A percentile compares a stretch with the other conserved stretches of the same genome.
Evolutionary conservation across 352 stramenopile genomes (phyloP).

Genomic region (Phytophthora lateralis): DNA sequence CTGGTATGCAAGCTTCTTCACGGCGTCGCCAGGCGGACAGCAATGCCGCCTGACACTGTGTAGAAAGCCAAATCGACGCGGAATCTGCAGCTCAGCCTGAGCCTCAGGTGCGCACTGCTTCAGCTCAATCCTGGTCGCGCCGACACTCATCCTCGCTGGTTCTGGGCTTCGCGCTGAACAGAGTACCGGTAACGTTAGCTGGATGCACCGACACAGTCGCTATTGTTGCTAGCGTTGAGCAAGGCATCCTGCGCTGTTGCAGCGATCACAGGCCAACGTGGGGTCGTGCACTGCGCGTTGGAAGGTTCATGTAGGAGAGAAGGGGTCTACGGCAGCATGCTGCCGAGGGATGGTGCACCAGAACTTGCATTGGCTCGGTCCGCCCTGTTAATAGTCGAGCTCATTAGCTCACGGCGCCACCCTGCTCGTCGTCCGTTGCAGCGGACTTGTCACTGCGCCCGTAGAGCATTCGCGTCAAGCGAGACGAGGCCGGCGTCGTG

Average conservation of each 20-base stretch:
- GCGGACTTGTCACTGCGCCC: slow-evolving; percentile 38
- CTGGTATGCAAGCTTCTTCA: slow-evolving; percentile 22
- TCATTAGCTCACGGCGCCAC: slow-evolving; percentile 19
- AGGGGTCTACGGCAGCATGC: slow-evolving; percentile 8
- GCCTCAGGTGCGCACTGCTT: neutral
- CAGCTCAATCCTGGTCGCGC: neutral
- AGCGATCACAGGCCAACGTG: slow-evolving; percentile 20
- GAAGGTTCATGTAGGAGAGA: slow-evolving; percentile 21
- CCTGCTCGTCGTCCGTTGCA: slow-evolving; percentile 20
- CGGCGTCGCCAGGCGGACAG: neutral
- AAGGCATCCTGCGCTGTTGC: neutral
- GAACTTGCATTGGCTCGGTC: slow-evolving; percentile 14
- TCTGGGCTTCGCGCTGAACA: neutral
- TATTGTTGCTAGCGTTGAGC: neutral
- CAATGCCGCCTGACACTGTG: neutral
- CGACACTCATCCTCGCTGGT: neutral
- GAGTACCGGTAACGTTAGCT: too few relatives aligned
- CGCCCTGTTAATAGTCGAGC: slow-evolving; percentile 18
- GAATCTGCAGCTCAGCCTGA: too few relatives aligned
- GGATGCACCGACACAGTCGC: neutral
- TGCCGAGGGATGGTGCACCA: neutral
- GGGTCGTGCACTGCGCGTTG: slow-evolving; percentile 12
- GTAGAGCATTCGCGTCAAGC: slow-evolving; percentile 62
- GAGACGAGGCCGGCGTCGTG: slow-evolving; percentile 47
- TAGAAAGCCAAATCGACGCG: neutral